Evolutionary conservation across 495 filamentous ascomycete genomes (phyloP), one percentile per base, ranked within the genome.

Genomic region (Xylaria telfairii): DNA sequence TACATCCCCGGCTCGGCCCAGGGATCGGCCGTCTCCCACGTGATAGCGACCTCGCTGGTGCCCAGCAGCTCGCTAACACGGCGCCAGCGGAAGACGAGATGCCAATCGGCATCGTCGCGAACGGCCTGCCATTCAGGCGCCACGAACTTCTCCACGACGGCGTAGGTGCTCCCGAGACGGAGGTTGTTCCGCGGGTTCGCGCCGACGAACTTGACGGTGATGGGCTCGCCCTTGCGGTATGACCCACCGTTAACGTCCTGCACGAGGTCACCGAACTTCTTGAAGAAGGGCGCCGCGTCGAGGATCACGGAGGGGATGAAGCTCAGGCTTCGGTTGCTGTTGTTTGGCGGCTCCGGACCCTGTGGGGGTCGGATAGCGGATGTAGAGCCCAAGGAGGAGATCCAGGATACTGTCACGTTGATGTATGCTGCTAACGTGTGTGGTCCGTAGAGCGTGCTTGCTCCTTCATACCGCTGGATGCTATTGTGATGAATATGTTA

Each of bases 401-500:
- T 84, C 73, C 90, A 89, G 9, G 87, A 87, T 42, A 92, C 84
- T 6, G 93, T 96, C 42, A 95, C 81, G 77, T 96, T 93, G 80
- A 99, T 91, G 81, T 97, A 95, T 1, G 94, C 95, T 46, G 93
- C 90, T 6, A 98, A 86, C 24, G 93, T 97, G 75, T 95, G 90
- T n/a, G 93, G 93, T 0, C 96, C 96, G 81, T 97, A 97, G 34
- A 98, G 88, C 4, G 96, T 99, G 32, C 93, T 96, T 19, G 94
- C 96, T 61, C 96, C 96, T 82, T 99, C 96, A 81, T 98, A 98
- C 60, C 96, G 90, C 80, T 99, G 96, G 65, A 95, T 87, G 19
- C 80, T 80, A 65, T 74, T 70, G 51, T 47, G 12, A 65, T 61
- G 62, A 30, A 39, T 19, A 47, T 51, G 68, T 75, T 51, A 77